A percentile compares a stretch with the other conserved stretches of the same genome.
These are phyloP conservation scores for Trichophyton schoenleinii DNA, from an alignment of 2,329 filamentous ascomycete genomes.

Conservation along the genomic window DNA sequence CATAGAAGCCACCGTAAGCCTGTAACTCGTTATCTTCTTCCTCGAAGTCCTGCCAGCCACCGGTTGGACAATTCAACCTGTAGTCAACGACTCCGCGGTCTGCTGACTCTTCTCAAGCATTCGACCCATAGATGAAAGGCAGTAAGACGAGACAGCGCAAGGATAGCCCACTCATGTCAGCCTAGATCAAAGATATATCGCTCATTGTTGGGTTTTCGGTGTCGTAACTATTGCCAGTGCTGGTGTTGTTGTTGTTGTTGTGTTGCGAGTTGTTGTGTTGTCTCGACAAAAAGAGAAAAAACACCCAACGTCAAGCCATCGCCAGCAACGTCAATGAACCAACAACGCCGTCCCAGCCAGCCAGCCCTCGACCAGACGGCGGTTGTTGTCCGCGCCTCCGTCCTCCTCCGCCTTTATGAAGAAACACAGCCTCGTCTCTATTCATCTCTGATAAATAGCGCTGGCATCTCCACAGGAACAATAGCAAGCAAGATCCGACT, in stretches of 20 bases:
- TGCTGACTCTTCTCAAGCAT: not conserved
- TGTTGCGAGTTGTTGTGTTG: not conserved
- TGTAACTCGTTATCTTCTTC: not conserved
- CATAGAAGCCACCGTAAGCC: not conserved
- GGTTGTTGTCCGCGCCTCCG: not conserved
- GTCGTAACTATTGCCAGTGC: not conserved
- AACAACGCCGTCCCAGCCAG: not conserved
- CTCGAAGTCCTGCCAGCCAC: not conserved
- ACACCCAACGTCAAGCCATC: not conserved
- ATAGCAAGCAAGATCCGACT: conserved; percentile 3
- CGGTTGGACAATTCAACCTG: too few relatives aligned
- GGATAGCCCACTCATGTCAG: not conserved
- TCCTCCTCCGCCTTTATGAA: not conserved
- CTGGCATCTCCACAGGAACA: conserved; percentile 4
- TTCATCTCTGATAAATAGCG: conserved; percentile 1
- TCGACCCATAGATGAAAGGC: not conserved
- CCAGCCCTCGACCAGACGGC: not conserved
- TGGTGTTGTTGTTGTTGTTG: not conserved
- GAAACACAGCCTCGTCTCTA: not conserved
- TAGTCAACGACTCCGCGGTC: not conserved
- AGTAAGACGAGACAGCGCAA: not conserved
- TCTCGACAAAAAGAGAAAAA: not conserved
- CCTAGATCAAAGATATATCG: not conserved
- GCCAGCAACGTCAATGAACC: not conserved
- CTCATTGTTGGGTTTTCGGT: not conserved